Conservation (phyloP, 2,329 filamentous ascomycete genomes). For the Talaromyces sp. region DNA sequence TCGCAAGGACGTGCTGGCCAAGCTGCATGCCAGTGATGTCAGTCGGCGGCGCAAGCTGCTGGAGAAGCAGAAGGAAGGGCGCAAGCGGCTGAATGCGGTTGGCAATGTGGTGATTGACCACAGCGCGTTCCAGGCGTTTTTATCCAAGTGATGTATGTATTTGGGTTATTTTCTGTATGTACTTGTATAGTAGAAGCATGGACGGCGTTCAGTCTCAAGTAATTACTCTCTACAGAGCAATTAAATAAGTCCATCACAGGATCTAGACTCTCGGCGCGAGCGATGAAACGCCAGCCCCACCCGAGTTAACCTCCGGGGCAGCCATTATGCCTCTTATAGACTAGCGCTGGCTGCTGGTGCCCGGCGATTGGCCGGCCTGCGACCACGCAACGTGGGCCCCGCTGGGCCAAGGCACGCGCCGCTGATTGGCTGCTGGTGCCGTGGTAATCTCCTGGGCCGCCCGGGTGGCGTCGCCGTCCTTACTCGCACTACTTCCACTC, state of each 20-base stretch:
- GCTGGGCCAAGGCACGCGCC: background rate
- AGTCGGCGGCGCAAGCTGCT: slow-evolving; percentile 76
- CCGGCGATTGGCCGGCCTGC: background rate
- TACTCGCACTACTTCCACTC: background rate
- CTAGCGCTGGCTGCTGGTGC: background rate
- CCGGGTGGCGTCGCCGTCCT: background rate
- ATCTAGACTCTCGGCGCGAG: background rate
- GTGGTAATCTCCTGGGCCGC: slow-evolving; percentile 2
- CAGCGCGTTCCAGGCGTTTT: slow-evolving; percentile 87
- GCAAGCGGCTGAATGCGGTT: slow-evolving; percentile 70
- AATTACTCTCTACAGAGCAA: too few relatives aligned
- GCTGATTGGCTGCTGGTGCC: background rate
- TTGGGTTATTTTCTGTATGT: background rate
- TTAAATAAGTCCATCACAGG: background rate
- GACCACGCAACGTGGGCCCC: background rate
- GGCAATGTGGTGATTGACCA: slow-evolving; percentile 96
- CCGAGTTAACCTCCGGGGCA: background rate
- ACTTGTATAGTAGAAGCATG: background rate
- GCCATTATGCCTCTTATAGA: background rate
- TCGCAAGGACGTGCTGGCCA: slow-evolving; percentile 87
- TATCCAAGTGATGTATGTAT: slow-evolving; percentile 62
- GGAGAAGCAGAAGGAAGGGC: slow-evolving; percentile 94
- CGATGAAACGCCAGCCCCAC: background rate
- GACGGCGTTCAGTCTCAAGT: background rate
- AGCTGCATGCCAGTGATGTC: slow-evolving; percentile 88